A percentile compares a stretch with the other conserved stretches of the same genome.
phyloP scores from a whole-genome alignment of 176 grass and related monocot species.

The Hsuehochloa calcarea region DNA sequence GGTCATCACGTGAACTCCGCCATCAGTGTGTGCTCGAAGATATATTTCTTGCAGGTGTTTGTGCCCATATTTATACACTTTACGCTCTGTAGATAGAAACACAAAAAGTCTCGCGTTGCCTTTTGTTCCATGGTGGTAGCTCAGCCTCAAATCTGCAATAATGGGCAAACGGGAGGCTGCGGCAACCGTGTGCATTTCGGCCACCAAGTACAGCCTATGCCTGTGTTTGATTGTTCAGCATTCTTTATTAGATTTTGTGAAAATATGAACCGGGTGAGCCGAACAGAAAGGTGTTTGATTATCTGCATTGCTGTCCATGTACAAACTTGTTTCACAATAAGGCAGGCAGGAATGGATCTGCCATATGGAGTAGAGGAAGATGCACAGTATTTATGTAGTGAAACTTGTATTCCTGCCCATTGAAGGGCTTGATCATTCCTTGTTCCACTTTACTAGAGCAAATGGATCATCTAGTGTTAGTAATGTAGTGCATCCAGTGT shows the following conservation, averaged over 20 bases:
- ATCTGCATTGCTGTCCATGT: slow-evolving; percentile 20
- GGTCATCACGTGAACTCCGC: not conserved
- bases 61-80: slow-evolving; percentile 24
- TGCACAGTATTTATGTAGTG: slow-evolving; percentile 28
- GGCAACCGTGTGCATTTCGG: not conserved
- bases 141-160: slow-evolving; percentile 4
- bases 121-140: slow-evolving; percentile 15
- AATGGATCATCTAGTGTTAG: slow-evolving; percentile 4
- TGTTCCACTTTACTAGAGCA: slow-evolving; percentile 18
- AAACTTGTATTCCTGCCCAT: slow-evolving; percentile 1
- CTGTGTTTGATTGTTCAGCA: not conserved
- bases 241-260: slow-evolving; percentile 20
- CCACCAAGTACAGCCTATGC: not conserved
- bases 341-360: slow-evolving; percentile 29
- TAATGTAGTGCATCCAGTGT: slow-evolving; percentile 2
- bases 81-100: slow-evolving; percentile 42
- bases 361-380: slow-evolving; percentile 15
- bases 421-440: slow-evolving; percentile 32
- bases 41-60: not conserved
- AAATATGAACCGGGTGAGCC: not conserved
- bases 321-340: slow-evolving; percentile 43
- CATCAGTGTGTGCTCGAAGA: not conserved
- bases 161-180: not conserved
- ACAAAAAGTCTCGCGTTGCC: not conserved
- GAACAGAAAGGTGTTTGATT: not conserved